Conservation (phyloP, 2,329 filamentous ascomycete genomes). For the Paraconiothyrium brasiliense region DNA sequence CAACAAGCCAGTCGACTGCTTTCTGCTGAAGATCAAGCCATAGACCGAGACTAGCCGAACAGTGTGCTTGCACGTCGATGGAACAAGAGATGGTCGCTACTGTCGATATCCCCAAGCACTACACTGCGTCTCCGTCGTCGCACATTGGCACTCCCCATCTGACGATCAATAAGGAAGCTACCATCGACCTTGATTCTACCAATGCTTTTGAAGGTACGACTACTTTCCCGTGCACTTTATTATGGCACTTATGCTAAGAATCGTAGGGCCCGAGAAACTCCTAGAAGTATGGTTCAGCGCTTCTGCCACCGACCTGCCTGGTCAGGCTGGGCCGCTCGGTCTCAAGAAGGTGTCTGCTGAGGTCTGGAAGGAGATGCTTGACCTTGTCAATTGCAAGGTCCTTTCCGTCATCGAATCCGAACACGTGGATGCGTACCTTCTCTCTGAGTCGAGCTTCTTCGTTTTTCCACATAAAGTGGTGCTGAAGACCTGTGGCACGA, state of each 20-base stretch:
- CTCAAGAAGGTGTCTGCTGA: slow-evolving; percentile 86
- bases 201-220: slow-evolving; percentile 90
- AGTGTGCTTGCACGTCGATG: slow-evolving; percentile 35
- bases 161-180: slow-evolving; percentile 96
- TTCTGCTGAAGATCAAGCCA: slow-evolving; percentile 18
- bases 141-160: slow-evolving; percentile 83
- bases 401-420: slow-evolving; percentile 93
- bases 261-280: slow-evolving; percentile 87
- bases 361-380: slow-evolving; percentile 95
- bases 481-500: slow-evolving; percentile 97
- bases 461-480: slow-evolving; percentile 99
- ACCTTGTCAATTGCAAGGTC: slow-evolving; percentile 98
- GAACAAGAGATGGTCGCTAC: slow-evolving; percentile 77
- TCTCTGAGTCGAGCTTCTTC: slow-evolving; percentile 99
- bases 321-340: slow-evolving; percentile 75
- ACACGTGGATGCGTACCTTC: slow-evolving; percentile 92
- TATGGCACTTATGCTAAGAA: slow-evolving; percentile 30
- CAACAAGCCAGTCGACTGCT: slow-evolving; percentile 35
- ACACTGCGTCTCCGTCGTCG: slow-evolving; percentile 81
- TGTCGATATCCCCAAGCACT: slow-evolving; percentile 80
- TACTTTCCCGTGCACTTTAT: not conserved
- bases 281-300: slow-evolving; percentile 98
- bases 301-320: slow-evolving; percentile 75
- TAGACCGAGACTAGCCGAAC: slow-evolving; percentile 15
- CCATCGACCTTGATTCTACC: slow-evolving; percentile 89